Base-by-base conservation (phyloP, 176 grass and related monocot genomes). In the Oryza meyeriana region DNA sequence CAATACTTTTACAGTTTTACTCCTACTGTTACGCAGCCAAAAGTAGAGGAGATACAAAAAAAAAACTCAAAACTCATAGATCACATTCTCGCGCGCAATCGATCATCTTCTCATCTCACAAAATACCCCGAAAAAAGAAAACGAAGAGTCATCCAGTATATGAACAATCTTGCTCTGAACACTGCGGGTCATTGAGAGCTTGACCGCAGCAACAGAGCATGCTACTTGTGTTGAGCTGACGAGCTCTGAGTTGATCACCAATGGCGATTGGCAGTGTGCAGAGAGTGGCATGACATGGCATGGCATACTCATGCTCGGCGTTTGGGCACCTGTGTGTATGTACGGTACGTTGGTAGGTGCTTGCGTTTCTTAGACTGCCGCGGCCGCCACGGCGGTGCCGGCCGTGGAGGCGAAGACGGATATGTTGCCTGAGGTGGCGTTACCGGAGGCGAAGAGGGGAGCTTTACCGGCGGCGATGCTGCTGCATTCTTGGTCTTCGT, bases 401-500 rank as follows among this genome's bases (percentile, higher is more conserved):
- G 82, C 12, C 3, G 42, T 20, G 41, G 74, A 41, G 61, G 75
- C 62, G 26, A 86, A 90, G 74, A 90, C 22, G n/a, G 70, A 66
- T 41, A 66, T 33, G 8, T 79, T 65, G 16, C 84, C 31, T 22
- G 34, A 57, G n/a, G 68, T 72, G 26, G 13, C 6, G 2, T 28
- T 28, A 0, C 55, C 38, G 28, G 58, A 48, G 58, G 80, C 57
- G 58, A 64, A 74, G 22, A 74, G 39, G 66, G 71, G 71, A 36
- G 83, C 64, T 4, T 81, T 80, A 18, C 83, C 50, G 33, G 72
- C 75, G 73, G 78, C 10, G 42, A 86, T 80, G 27, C 64, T 79
- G 59, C 75, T 84, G 79, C 71, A 81, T 48, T 75, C 64, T 57
- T 91, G 83, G 47, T 91, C 86, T 3, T 76, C 84, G 4, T 28